A percentile compares a stretch with the other conserved stretches of the same genome.
phyloP scores from a whole-genome alignment of 164 flowering plant genomes.

The Vitis rotundifolia region DNA sequence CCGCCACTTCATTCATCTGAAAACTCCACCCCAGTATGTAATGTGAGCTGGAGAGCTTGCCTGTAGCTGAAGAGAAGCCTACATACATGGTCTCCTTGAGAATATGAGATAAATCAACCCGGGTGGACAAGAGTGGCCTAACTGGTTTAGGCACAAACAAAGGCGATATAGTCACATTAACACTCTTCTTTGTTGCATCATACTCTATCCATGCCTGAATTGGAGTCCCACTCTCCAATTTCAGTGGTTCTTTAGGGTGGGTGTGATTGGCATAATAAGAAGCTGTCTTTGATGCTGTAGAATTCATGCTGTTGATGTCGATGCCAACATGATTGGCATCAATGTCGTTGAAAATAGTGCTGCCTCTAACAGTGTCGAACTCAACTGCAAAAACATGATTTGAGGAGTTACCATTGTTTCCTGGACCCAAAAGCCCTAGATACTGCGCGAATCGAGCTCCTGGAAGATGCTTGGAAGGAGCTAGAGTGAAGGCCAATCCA shows the following conservation, averaged over 20 bases:
- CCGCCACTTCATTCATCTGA: too few species aligned
- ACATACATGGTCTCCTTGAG: slow-evolving; percentile 26
- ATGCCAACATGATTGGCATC: slow-evolving; percentile 10
- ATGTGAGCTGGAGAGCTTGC: too few species aligned
- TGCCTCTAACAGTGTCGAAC: slow-evolving; percentile 20
- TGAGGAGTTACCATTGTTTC: neutral
- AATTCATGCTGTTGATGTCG: slow-evolving; percentile 7
- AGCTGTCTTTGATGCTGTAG: neutral
- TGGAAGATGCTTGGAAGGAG: neutral
- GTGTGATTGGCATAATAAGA: slow-evolving; percentile 1
- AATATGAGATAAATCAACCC: slow-evolving; percentile 12
- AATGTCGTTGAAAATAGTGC: neutral
- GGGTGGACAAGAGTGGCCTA: slow-evolving; percentile 17
- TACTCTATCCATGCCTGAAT: slow-evolving; percentile 29
- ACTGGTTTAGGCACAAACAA: slow-evolving; percentile 6
- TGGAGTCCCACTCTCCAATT: neutral
- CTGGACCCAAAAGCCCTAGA: neutral
- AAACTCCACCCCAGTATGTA: too few species aligned
- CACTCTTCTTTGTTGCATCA: slow-evolving; percentile 3
- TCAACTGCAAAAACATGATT: slow-evolving; percentile 32
- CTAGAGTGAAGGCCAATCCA: too few species aligned
- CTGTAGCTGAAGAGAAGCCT: slow-evolving; percentile 36
- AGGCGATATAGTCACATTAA: slow-evolving; percentile 24
- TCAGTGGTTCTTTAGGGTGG: neutral
- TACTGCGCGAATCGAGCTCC: too few species aligned